phyloP scores from a whole-genome alignment of 2,329 filamentous ascomycete species.

The Hymenoscyphus albidus region DNA sequence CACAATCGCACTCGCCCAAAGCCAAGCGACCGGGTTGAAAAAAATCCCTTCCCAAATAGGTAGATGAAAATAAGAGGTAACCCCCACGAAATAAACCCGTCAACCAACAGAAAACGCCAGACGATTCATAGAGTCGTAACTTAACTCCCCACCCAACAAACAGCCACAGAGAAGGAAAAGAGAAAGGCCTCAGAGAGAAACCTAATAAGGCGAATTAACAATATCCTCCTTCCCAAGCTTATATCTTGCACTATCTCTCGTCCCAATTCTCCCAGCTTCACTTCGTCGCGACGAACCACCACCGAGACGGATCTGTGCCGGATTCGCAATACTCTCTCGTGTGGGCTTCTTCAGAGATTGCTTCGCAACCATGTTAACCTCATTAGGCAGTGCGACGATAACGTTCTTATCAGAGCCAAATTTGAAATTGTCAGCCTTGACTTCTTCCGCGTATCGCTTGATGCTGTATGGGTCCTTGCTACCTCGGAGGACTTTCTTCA shows the following conservation, averaged over 20 bases:
- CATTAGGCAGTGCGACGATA: slow-evolving; percentile 92
- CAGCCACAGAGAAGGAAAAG: neutral
- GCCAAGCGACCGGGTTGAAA: neutral
- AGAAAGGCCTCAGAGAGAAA: no score
- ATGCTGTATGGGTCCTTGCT: slow-evolving; percentile 89
- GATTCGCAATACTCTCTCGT: slow-evolving; percentile 74
- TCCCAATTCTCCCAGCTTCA: slow-evolving; percentile 47
- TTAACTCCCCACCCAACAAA: neutral
- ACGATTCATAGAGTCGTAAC: slow-evolving; percentile 1
- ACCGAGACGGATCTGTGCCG: slow-evolving; percentile 39
- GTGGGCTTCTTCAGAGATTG: slow-evolving; percentile 82
- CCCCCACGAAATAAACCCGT: no score
- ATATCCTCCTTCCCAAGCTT: slow-evolving; percentile 79
- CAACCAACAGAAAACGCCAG: neutral
- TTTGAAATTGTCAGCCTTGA: slow-evolving; percentile 98
- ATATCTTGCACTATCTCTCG: slow-evolving; percentile 56
- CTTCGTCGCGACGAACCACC: slow-evolving; percentile 41
- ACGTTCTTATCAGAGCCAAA: slow-evolving; percentile 97
- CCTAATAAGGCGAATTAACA: slow-evolving; percentile 64
- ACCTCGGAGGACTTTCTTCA: slow-evolving; percentile 82
- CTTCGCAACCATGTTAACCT: slow-evolving; percentile 96
- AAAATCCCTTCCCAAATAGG: neutral
- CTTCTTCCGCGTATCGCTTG: slow-evolving; percentile 91
- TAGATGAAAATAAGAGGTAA: neutral
- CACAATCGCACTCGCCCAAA: neutral